Evolutionary conservation across 352 stramenopile species (phyloP), one percentile per base, ranked within the genome.

Genomic region (Thraustotheca clavata): DNA sequence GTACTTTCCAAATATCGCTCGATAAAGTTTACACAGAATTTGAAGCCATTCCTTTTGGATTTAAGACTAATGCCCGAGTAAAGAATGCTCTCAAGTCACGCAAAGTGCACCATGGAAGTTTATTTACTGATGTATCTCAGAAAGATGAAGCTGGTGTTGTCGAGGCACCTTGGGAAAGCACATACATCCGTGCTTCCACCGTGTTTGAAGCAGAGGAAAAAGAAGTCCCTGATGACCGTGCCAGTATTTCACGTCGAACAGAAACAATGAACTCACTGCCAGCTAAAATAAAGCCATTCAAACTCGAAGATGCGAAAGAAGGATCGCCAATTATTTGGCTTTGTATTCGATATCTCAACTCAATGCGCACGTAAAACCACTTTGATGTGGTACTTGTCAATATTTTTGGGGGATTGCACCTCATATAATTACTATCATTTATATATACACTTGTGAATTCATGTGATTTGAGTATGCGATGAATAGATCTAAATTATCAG

Each of bases 1-100:
- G 85, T 4, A 83, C 73, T 59, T 67, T 92, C 40, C 73, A 76
- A 4, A 80, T 91, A 40, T 90, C 83, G 22, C 78, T 92, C 54
- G 80, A 94, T 40, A 80, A 94, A n/a, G 88, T 94, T 33, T 92
- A 89, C 61, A 80, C 80, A 35, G 76, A 92, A 32, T 94, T 91
- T 49, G 73, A 89, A 16, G 67, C 78, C 1, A 74, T 94, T 31
- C 83, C 85, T 7, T 76, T 76, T 12, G 87, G 89, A 62, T 69
- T 92, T 16, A 70, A 92, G 38, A 41, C 74, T 26, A 79, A 92
- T 61, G 72, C 78, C 40, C 83, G 78, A 60, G 73, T 80, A 16
- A 92, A 92, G 67, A 70, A 86, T 68, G 77, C 79, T 7, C 61
- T 94, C 60, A 90, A 90, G 68, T 73, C 75, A 9, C 85, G 85